A percentile compares a stretch with the other conserved stretches of the same genome.
Evolutionary conservation across 164 flowering plant species (phyloP).

Genomic region (Annona cherimola): DNA sequence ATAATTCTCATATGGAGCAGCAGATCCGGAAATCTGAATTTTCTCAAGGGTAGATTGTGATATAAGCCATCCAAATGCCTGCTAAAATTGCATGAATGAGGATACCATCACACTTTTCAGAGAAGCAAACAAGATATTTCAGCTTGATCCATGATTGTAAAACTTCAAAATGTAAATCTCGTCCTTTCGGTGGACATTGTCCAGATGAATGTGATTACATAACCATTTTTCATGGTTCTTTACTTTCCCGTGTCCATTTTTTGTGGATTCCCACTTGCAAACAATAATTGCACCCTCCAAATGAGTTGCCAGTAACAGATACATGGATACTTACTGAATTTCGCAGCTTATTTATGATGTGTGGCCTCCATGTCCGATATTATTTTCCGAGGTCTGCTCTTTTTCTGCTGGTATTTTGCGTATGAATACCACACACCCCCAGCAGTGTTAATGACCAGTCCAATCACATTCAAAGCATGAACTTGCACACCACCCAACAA

Average conservation of each 20-base stretch:
- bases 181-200: no score
- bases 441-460: constrained; percentile 83
- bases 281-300: neutral
- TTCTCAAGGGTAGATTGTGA: no score
- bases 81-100: no score
- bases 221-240: neutral
- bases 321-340: neutral
- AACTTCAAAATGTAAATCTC: no score
- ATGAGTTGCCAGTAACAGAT: neutral
- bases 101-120: no score
- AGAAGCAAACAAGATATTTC: no score
- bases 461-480: constrained; percentile 81
- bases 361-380: constrained; percentile 55
- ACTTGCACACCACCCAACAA: constrained; percentile 92
- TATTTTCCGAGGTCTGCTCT: constrained; percentile 44
- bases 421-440: constrained; percentile 96
- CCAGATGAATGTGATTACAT: no score
- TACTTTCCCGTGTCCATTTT: no score
- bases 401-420: constrained; percentile 87
- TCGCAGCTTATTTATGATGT: constrained; percentile 27
- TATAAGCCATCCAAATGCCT: no score
- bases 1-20: no score
- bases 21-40: no score
- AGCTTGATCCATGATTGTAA: no score
- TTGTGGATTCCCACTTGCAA: neutral